Percentiles rank a stretch among this genome's conserved stretches.
Conservation (phyloP, 1,284 basidiomycete genomes). For the Cutaneotrichosporon cavernicola region DNA sequence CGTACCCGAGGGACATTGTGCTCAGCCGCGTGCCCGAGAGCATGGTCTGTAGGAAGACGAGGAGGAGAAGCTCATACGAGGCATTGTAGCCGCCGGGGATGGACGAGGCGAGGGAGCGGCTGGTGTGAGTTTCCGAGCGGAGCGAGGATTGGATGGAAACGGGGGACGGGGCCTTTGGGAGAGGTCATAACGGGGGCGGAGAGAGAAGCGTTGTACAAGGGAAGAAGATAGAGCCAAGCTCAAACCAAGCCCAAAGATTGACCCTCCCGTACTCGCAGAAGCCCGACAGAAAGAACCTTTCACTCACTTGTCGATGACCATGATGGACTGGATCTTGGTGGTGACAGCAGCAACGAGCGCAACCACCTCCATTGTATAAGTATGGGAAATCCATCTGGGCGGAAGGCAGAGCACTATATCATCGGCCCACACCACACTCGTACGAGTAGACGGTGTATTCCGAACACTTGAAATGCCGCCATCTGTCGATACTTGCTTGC, state of each 20-base stretch:
- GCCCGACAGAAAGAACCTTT: no score
- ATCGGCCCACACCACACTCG: neutral
- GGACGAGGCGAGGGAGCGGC: slow-evolving; percentile 10
- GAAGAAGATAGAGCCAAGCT: no score
- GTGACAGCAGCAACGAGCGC: neutral
- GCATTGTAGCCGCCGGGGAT: slow-evolving; percentile 28
- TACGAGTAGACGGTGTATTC: neutral
- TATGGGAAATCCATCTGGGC: neutral
- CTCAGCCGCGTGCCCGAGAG: slow-evolving; percentile 29
- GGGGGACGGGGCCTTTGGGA: neutral
- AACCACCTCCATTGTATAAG: neutral
- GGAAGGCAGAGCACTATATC: neutral
- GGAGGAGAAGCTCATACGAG: slow-evolving; percentile 39
- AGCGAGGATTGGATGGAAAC: neutral
- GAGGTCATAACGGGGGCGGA: no score
- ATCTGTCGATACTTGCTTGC: no score
- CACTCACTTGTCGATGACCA: neutral
- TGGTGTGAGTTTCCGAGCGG: neutral
- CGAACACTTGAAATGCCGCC: no score
- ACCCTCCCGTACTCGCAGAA: no score
- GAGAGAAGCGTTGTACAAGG: no score
- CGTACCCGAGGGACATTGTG: slow-evolving; percentile 25
- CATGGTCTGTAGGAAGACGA: slow-evolving; percentile 36
- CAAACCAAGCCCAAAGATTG: no score
- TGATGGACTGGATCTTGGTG: neutral